Base-by-base conservation (phyloP, 306 rosid genomes). In the Inga oerstediana region DNA sequence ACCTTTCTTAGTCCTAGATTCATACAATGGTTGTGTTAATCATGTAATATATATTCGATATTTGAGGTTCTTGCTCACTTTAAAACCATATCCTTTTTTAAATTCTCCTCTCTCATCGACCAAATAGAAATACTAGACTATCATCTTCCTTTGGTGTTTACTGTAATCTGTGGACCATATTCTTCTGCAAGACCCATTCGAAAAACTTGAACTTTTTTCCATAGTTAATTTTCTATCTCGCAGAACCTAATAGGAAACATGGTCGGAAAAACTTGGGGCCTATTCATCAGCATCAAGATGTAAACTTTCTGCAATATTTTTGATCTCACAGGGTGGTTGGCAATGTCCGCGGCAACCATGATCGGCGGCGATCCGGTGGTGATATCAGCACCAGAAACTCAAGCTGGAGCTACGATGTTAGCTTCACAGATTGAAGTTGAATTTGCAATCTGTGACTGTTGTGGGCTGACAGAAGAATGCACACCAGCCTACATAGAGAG, bases 401-500 rank as follows among this genome's bases (percentile, higher is more conserved):
- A 90, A 85, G 37, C 91, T 84, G 39, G 84, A 66, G 65, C 86
- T 30, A 46, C 86, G 24, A 89, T 69, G 61, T 81, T 90, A 77
- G 85, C 77, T 67, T 49, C 86, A 32, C 90, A 85, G 51, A 78
- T 30, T 4, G 99, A 95, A 69, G 91, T 90, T 46, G 96, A 95
- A 80, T 93, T 90, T 51, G 99, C 91, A 2, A 81, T 84, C 49
- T 95, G 99, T 83, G 98, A 93, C 9, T 93, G 99, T 78, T 95
- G 99, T 87, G 97, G 98, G 8, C 89, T 95, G 37, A 90, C 91
- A 41, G 99, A 95, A 87, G 99, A 95, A 86, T 95, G 99, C 88
- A 93, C 99, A 2, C 93, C 88, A 14, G 94, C 90, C 8, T 95
- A 95, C 75, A 93, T 93, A 81, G 90, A 88, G 62, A 87, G 91